A percentile compares a stretch with the other conserved stretches of the same genome.
These are phyloP conservation scores for Scedosporium boydii DNA, from an alignment of 2,329 filamentous ascomycete genomes.

Conservation along the genomic window DNA sequence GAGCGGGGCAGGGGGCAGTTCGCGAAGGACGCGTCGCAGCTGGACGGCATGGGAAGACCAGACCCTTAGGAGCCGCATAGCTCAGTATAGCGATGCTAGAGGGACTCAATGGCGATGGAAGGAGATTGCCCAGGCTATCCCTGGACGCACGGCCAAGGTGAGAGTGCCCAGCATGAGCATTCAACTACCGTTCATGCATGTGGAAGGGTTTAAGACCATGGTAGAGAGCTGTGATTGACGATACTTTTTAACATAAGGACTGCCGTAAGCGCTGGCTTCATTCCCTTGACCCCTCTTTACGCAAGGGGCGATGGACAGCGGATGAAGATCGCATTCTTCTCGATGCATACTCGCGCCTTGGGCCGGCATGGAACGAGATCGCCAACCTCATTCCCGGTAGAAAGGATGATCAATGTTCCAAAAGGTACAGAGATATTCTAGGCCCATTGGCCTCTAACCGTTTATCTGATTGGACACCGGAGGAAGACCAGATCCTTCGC, in stretches of 20 bases:
- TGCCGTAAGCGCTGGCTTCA: constrained; percentile 21
- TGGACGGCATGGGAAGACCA: constrained; percentile 18
- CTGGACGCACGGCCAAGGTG: constrained; percentile 19
- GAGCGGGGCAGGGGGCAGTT: background rate
- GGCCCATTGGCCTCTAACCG: constrained; percentile 17
- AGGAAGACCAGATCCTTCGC: constrained; percentile 15
- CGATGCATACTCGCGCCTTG: constrained; percentile 17
- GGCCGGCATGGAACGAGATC: constrained; percentile 18
- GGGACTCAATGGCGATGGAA: constrained; percentile 19
- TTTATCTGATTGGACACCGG: constrained; percentile 16
- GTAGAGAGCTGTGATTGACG: background rate
- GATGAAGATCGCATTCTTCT: constrained; percentile 19
- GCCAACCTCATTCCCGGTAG: constrained; percentile 18
- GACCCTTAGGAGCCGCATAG: constrained; percentile 17
- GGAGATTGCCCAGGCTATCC: constrained; percentile 16
- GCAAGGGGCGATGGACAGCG: constrained; percentile 19
- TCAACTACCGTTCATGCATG: background rate
- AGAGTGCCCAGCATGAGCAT: constrained; percentile 1
- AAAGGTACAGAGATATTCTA: constrained; percentile 19
- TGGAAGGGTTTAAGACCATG: background rate
- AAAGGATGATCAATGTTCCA: constrained; percentile 20
- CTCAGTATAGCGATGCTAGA: constrained; percentile 17
- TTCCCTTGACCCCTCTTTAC: constrained; percentile 18
- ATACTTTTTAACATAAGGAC: constrained; percentile 12
- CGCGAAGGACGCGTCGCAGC: constrained; percentile 12